Evolutionary conservation across 169 alveolate genomes (phyloP), one percentile per base, ranked within the genome.

Genomic region (Plasmodium vinckei): DNA sequence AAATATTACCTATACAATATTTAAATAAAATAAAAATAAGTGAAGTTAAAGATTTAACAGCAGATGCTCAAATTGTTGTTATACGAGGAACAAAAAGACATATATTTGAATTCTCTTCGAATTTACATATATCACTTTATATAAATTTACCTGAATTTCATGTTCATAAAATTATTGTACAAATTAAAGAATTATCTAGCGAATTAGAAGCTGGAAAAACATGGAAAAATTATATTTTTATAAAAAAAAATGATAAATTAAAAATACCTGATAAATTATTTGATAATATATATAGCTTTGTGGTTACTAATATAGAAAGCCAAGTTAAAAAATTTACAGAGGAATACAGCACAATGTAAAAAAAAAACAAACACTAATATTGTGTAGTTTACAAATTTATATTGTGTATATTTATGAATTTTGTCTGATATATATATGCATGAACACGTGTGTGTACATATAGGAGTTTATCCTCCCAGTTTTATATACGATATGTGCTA

Each of bases 21-120:
- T 47, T 63, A 25, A 89, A 93, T 61, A 79, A 87, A 69, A 87
- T 95, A 19, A 68, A 73, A n/a, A 57, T 94, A 21, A 87, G 59
- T 10, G 93, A 93, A 17, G 87, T 95, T 44, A 96, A 93, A 6
- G 92, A 87, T 25, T 57, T 95, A 73, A 89, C 87, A 27, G 96
- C 95, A 17, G 97, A 95, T 53, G 97, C 97, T 2, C 95, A 94
- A 61, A 92, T 95, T 44, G 97, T 96, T 1, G 93, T 95, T 67
- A 93, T 95, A 57, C 44, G 97, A 33, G 97, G 95, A 9, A 93
- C 97, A 1, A 93, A 95, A 64, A 92, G 97, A 33, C 95, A 94
- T 77, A 87, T 95, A 71, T 95, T 95, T 71, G 97, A 95, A 64
- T 94, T 95, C 44, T 89, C 95, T 56, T 93, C 95, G 25, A 44